phyloP scores from a whole-genome alignment of 495 filamentous ascomycete species.

The Hyaloscypha variabilis region DNA sequence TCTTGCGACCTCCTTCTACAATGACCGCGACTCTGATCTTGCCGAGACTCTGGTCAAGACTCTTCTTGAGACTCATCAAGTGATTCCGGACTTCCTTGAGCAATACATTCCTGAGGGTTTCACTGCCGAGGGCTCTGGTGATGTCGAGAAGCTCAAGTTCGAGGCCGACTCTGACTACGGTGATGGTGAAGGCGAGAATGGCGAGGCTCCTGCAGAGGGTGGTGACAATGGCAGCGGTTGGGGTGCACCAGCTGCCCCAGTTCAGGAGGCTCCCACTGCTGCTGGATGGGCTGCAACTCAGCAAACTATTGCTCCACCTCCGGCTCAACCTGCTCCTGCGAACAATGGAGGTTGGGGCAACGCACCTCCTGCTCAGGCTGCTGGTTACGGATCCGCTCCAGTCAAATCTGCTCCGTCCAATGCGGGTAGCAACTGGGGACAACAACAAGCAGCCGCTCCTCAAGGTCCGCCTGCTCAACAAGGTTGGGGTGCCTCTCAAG shows the following conservation, averaged over 20 bases:
- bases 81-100: constrained; percentile 81
- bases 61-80: constrained; percentile 75
- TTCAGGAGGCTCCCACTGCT: constrained; percentile 4
- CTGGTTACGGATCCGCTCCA: too few species aligned
- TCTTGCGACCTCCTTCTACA: constrained; percentile 88
- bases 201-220: constrained; percentile 24
- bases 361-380: not conserved
- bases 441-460: not conserved
- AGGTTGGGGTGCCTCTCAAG: not conserved
- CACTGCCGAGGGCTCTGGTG: constrained; percentile 23
- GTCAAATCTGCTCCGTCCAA: not conserved
- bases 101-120: constrained; percentile 57
- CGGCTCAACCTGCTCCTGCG: not conserved
- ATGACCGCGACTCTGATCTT: constrained; percentile 66
- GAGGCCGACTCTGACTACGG: constrained; percentile 67
- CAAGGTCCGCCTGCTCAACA: not conserved
- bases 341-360: not conserved
- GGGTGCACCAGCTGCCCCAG: constrained; percentile 19
- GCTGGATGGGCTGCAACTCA: constrained; percentile 22
- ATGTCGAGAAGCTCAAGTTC: constrained; percentile 51
- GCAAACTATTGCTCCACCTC: not conserved
- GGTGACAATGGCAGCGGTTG: constrained; percentile 17
- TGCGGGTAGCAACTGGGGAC: not conserved
- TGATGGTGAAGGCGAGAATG: constrained; percentile 46
- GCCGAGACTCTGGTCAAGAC: constrained; percentile 73